Evolutionary conservation across 2,329 filamentous ascomycete species (phyloP), one percentile per base, ranked within the genome.

Genomic region (Gliomastix tumulicola): DNA sequence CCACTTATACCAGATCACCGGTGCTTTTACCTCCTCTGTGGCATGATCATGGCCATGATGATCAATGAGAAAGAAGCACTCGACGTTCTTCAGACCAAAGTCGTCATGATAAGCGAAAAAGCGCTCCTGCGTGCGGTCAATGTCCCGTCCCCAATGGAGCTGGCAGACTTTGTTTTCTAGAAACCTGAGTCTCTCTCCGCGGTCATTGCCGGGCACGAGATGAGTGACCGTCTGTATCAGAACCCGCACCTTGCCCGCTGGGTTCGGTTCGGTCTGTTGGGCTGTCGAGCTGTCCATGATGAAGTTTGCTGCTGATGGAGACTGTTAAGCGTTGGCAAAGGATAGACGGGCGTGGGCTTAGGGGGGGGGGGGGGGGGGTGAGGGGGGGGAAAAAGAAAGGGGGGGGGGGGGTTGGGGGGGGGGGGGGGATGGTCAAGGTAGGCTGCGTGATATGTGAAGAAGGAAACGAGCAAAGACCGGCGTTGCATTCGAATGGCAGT

Each of bases 31-130:
- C 18, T 42, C 37, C 20, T 40, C 7, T 2, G 36, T 6, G 20
- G 32, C 37, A 15, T 42, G 37, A 34, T 42, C 40, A 28, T 44
- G 15, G 5, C 42, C 37, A 15, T 43, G 41, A 15, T 46, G 38
- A 21, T 47, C 42, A 35, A 46, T 40, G 1, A 46, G 30, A 28
- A 44, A 47, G 36, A 22, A 40, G 19, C 39, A 43, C 18, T 39
- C 35, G 3, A 22, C 16, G 25, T 44, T 39, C 11, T 39, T 20
- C n/a, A 46, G 36, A 13, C 38, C 40, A 21, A 46, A 45, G 30
- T 40, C 0, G 32, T 38, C 45, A 5, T 15, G 4, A 15, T 39
- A 40, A 25, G 33, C 2, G 34, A 12, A 37, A n/a, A 15, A 23
- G 6, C 44, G 41, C 6, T 46, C 42, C 13, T 40, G 43, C 4